Percentiles rank a stretch among this genome's conserved stretches.
These are phyloP conservation scores for Diaporthe sp. DNA, from an alignment of 2,329 filamentous ascomycete species.

Conservation along the genomic window DNA sequence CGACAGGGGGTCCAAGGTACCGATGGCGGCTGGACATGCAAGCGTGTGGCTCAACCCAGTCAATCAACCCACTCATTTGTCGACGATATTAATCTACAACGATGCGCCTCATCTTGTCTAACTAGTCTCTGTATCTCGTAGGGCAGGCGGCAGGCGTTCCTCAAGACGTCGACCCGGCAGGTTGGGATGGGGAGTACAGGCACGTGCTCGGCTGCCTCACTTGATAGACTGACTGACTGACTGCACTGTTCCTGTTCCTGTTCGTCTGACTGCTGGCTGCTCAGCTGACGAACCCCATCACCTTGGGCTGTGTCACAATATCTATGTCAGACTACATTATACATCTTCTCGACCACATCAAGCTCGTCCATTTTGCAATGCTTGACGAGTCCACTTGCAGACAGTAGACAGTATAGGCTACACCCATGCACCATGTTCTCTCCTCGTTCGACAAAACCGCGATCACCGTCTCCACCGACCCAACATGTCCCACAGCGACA, in stretches of 20 bases:
- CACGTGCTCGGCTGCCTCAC: constrained; percentile 19
- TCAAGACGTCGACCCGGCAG: neutral
- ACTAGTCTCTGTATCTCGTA: neutral
- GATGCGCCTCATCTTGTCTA: neutral
- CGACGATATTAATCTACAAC: neutral
- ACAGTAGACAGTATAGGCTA: neutral
- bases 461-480: neutral
- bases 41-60: neutral
- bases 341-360: neutral
- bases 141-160: neutral
- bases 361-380: neutral
- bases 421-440: neutral
- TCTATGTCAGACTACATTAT: neutral
- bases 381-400: neutral
- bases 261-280: neutral
- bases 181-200: neutral
- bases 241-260: neutral
- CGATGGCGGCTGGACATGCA: neutral
- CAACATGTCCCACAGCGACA: neutral
- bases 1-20: neutral
- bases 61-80: neutral
- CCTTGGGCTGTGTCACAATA: neutral
- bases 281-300: neutral
- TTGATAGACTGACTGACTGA: neutral
- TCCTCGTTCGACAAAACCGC: neutral